A percentile compares a stretch with the other conserved stretches of the same genome.
Evolutionary conservation across 768 basidiomycete genomes (phyloP).

Genomic region (Trametes maxima): DNA sequence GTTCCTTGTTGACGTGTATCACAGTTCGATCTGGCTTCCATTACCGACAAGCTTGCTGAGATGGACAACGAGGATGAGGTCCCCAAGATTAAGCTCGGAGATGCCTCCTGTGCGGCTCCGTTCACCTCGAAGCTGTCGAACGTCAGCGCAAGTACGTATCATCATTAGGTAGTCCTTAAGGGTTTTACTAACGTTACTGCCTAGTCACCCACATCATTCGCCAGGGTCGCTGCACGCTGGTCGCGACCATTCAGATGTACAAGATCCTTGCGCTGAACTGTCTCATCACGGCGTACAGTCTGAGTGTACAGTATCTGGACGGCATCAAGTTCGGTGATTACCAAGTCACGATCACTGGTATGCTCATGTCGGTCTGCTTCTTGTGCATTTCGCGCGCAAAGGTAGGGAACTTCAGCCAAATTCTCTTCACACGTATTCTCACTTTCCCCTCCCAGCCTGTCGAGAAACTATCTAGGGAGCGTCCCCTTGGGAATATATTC

Average conservation of each 20-base stretch:
- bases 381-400: slow-evolving; percentile 96
- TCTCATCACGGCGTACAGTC: slow-evolving; percentile 96
- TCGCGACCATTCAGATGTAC: slow-evolving; percentile 99
- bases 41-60: slow-evolving; percentile 85
- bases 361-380: slow-evolving; percentile 99
- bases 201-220: slow-evolving; percentile 95
- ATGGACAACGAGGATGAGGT: slow-evolving; percentile 95
- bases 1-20: slow-evolving; percentile 22
- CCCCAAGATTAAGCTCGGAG: slow-evolving; percentile 99
- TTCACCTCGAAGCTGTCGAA: slow-evolving; percentile 99
- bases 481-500: slow-evolving; percentile 95
- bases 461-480: slow-evolving; percentile 90
- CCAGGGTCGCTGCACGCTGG: slow-evolving; percentile 97
- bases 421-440: neutral
- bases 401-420: slow-evolving; percentile 47
- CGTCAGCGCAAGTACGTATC: slow-evolving; percentile 85
- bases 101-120: slow-evolving; percentile 97
- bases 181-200: neutral
- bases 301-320: slow-evolving; percentile 96
- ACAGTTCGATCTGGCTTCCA: slow-evolving; percentile 76
- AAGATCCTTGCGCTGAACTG: slow-evolving; percentile 98
- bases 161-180: neutral
- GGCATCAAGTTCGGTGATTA: slow-evolving; percentile 99
- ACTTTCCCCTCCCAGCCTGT: slow-evolving; percentile 65
- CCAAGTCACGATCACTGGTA: slow-evolving; percentile 94